Percentiles rank a stretch among this genome's conserved stretches.
These are phyloP conservation scores for Penicillium sp. DNA, from an alignment of 2,329 filamentous ascomycete species.

Conservation along the genomic window DNA sequence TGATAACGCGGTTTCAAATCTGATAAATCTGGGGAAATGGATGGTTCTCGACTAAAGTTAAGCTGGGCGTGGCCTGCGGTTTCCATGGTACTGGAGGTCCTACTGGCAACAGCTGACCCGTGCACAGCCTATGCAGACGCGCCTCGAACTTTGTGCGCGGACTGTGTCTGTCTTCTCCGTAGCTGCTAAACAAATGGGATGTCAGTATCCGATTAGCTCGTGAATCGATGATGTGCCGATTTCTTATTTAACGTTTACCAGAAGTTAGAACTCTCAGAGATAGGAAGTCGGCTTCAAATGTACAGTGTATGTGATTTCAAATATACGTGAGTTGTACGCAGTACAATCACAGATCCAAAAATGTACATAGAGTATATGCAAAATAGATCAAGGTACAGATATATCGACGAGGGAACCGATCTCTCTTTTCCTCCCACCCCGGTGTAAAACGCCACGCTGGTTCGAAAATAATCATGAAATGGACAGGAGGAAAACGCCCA, in stretches of 20 bases:
- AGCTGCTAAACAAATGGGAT: no score
- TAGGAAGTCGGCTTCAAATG: no score
- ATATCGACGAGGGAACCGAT: background rate
- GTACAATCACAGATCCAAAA: background rate
- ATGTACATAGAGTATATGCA: conserved; percentile 2
- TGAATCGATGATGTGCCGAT: background rate
- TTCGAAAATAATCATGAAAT: background rate
- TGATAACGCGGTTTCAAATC: no score
- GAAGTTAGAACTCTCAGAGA: no score
- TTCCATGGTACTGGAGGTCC: background rate
- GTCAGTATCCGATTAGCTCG: no score
- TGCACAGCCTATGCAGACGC: background rate
- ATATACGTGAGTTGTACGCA: background rate
- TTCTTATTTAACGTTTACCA: no score
- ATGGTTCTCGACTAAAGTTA: background rate
- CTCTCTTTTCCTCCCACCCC: conserved; percentile 4
- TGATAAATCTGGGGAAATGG: no score
- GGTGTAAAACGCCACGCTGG: background rate
- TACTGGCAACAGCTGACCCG: no score
- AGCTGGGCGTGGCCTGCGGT: background rate
- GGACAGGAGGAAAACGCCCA: background rate
- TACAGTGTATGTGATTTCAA: background rate
- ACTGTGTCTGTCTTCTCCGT: no score
- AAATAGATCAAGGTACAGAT: background rate
- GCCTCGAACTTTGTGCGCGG: no score